phyloP scores from a whole-genome alignment of 768 basidiomycete species.

The Mycena amicta region DNA sequence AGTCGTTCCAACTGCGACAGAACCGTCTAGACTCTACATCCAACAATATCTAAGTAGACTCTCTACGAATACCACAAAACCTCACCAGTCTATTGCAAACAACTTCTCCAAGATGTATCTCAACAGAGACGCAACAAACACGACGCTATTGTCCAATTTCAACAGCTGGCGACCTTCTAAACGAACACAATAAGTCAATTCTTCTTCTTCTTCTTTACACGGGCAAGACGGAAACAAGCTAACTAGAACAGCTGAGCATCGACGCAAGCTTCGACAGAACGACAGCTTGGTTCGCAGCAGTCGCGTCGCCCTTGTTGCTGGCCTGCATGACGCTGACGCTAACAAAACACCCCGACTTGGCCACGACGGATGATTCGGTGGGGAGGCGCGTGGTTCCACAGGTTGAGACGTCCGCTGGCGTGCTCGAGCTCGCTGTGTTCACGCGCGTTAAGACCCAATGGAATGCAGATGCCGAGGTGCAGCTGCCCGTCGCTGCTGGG shows the following conservation, averaged over 20 bases:
- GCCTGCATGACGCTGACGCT: slow-evolving; percentile 35
- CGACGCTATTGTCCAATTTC: background rate
- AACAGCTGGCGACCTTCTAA: background rate
- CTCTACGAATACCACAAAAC: no score
- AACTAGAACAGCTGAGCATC: slow-evolving; percentile 24
- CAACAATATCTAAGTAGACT: background rate
- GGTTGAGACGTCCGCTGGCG: slow-evolving; percentile 31
- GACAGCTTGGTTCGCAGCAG: slow-evolving; percentile 27
- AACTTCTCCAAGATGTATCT: background rate
- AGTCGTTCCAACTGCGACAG: background rate
- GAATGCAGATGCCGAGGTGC: slow-evolving; percentile 28
- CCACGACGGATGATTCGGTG: slow-evolving; percentile 33
- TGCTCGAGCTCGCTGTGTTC: slow-evolving; percentile 15
- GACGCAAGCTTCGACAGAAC: slow-evolving; percentile 29
- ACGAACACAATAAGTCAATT: background rate
- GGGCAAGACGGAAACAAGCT: background rate
- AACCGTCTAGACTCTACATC: background rate
- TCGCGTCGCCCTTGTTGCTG: slow-evolving; percentile 33
- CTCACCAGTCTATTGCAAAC: background rate
- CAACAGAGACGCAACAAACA: background rate
- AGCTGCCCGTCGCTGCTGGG: slow-evolving; percentile 25
- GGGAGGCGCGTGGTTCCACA: slow-evolving; percentile 37
- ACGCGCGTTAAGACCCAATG: slow-evolving; percentile 37
- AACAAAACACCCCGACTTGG: slow-evolving; percentile 32
- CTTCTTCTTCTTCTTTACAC: background rate